Conservation (phyloP, 225 moss, liverwort and hornwort genomes). For the Pseudoscleropodium purum region DNA sequence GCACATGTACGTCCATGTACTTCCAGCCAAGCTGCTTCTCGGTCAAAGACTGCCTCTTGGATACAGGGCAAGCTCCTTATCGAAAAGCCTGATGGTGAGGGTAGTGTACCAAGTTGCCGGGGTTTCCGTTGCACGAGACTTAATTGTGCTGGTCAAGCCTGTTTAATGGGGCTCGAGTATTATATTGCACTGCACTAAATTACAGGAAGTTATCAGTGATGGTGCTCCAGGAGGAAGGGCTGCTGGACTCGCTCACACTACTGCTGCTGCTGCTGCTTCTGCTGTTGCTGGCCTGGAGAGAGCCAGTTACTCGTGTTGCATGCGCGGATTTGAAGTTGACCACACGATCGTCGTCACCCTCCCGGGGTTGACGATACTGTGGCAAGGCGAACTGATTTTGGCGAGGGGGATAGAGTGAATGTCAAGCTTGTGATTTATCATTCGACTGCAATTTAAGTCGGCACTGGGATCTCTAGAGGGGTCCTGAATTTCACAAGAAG, state of each 20-base stretch:
- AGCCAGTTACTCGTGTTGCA: neutral
- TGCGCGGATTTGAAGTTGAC: neutral
- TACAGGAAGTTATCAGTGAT: neutral
- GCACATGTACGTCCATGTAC: slow-evolving; percentile 1
- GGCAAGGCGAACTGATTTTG: neutral
- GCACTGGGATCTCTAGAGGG: neutral
- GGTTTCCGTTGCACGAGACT: slow-evolving; percentile 2
- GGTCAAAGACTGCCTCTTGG: slow-evolving; percentile 2
- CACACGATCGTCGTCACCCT: neutral
- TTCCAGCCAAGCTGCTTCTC: neutral
- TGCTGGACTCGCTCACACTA: neutral
- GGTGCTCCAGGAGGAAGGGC: neutral
- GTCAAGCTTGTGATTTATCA: neutral
- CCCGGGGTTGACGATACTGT: neutral
- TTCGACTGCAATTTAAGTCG: neutral
- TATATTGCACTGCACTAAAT: neutral
- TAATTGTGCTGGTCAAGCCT: neutral
- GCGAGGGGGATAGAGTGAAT: neutral
- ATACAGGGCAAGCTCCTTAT: neutral
- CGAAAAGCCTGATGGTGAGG: neutral
- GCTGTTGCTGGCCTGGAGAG: neutral
- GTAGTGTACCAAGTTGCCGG: slow-evolving; percentile 1
- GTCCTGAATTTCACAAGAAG: neutral
- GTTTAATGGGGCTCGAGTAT: neutral
- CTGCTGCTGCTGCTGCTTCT: neutral